Evolutionary conservation across 2,329 filamentous ascomycete species (phyloP), one percentile per base, ranked within the genome.

Genomic region (Fusarium siculi): DNA sequence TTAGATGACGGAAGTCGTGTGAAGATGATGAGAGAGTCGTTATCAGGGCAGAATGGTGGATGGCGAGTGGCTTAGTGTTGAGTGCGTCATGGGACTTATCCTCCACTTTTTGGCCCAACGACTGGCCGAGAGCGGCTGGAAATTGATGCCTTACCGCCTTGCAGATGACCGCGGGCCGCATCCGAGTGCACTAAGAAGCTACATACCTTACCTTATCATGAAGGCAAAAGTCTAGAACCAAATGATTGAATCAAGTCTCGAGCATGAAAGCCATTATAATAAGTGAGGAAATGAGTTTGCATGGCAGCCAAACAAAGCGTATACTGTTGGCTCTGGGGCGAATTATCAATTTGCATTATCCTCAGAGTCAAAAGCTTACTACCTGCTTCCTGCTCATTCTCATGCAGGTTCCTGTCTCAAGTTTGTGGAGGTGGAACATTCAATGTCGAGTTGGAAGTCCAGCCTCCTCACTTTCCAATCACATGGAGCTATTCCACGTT

Each of bases 61-160:
- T 70, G 76, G 76, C 74, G 68, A 79, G 66, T 77, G 71, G 76
- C 68, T 77, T 66, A 72, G 66, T 75, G 76, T 74, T 74, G 72
- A 75, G 68, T 81, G 81, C 81, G 81, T 83, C 81, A 83, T 82
- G 80, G 71, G 81, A 81, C 80, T 72, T 36, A 40, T 32, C 65
- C 72, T 66, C 75, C 76, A 78, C 79, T 69, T 67, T 72, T 68
- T 58, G 75, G 72, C 74, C 66, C 70, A 60, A 63, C 40, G 36
- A 63, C 57, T 63, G 69, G 67, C 44, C 30, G 34, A 54, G 63
- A 66, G 60, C 58, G 73, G 65, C 47, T 66, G 62, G 37, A 40
- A 63, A 49, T 75, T 74, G 70, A 66, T 77, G 76, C 75, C 74
- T 78, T 75, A 77, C 74, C 70, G 75, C 72, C 72, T 72, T 74